Evolutionary conservation across 176 grass and related monocot species (phyloP), one percentile per base, ranked within the genome.

Genomic region (Saccharum officinarum): DNA sequence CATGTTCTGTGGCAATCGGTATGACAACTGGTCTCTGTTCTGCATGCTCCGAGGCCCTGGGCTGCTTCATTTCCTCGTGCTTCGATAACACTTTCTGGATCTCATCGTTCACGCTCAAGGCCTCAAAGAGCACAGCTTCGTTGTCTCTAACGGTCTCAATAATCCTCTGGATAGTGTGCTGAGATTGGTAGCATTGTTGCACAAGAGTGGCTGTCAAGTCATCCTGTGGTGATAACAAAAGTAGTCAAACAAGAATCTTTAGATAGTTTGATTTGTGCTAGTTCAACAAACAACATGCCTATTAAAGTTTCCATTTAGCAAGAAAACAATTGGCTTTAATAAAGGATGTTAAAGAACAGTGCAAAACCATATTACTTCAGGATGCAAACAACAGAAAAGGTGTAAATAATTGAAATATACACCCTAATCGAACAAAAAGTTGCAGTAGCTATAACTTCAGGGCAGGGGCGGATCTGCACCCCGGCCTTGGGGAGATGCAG

Each of bases 91-190:
- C 92, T 83, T 97, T 96, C 34, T 91, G 97, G 36, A 99, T 66
- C 86, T 99, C 97, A 79, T 97, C 97, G 0, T 99, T 99, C 64
- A 94, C 87, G n/a, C 93, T 99, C 82, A 99, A 88, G 76, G 97
- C 97, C 80, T 99, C 97, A 83, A 92, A 99, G 71, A 99, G 92
- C 62, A 92, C 42, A 22, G 93, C 92, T 90, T 97, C 97, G 6
- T 96, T 90, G 52, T 94, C 90, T 77, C 77, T 92, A 75, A 90
- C 86, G 0, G 90, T 92, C 79, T 97, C 97, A 16, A 99, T 91
- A 80, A 99, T 94, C 85, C 82, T 89, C 93, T 97, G 97, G 59
- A 99, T 84, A 60, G 92, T 94, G 68, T 94, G 90, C 55, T 96
- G 97, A 80, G 90, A 89, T 82, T 92, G 90, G 67, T 76, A 87